Conservation (phyloP, 2,329 filamentous ascomycete species). For the Fusarium musae region DNA sequence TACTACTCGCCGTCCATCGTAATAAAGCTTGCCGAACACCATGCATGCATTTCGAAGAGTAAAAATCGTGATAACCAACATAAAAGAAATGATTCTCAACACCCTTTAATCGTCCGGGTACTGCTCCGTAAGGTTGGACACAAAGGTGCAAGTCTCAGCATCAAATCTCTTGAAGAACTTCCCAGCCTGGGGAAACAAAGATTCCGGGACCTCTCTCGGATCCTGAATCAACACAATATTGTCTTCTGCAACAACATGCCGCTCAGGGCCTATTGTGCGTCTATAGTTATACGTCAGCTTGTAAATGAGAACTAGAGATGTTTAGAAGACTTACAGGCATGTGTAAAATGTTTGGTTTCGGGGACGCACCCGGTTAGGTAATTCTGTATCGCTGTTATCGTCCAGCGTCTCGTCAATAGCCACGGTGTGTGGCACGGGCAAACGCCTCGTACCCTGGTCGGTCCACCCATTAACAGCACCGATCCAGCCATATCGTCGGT, state of each 20-base stretch:
- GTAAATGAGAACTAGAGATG: neutral
- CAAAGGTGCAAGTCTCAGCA: conserved; percentile 70
- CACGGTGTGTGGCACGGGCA: conserved; percentile 43
- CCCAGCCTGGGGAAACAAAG: conserved; percentile 77
- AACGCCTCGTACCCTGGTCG: conserved; percentile 52
- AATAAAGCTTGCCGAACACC: conserved; percentile 4
- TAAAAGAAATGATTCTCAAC: neutral
- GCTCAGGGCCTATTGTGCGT: conserved; percentile 49
- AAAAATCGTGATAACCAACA: neutral
- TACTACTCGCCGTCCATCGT: neutral
- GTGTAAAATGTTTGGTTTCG: conserved; percentile 74
- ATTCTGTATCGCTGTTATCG: conserved; percentile 44
- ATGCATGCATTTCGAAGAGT: conserved; percentile 4
- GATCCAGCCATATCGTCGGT: conserved; percentile 81
- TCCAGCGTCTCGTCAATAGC: conserved; percentile 43
- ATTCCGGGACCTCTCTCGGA: conserved; percentile 58
- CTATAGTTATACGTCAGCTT: conserved; percentile 34
- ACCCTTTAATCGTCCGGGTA: conserved; percentile 82
- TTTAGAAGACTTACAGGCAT: conserved; percentile 74
- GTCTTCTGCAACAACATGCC: conserved; percentile 68
- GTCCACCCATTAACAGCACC: conserved; percentile 93
- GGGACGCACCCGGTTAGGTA: conserved; percentile 42
- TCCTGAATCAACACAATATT: conserved; percentile 76
- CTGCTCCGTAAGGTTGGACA: conserved; percentile 83
- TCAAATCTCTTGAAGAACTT: conserved; percentile 93